Evolutionary conservation across 2,329 filamentous ascomycete species (phyloP), one percentile per base, ranked within the genome.

Genomic region (Beauveria rudraprayagi): DNA sequence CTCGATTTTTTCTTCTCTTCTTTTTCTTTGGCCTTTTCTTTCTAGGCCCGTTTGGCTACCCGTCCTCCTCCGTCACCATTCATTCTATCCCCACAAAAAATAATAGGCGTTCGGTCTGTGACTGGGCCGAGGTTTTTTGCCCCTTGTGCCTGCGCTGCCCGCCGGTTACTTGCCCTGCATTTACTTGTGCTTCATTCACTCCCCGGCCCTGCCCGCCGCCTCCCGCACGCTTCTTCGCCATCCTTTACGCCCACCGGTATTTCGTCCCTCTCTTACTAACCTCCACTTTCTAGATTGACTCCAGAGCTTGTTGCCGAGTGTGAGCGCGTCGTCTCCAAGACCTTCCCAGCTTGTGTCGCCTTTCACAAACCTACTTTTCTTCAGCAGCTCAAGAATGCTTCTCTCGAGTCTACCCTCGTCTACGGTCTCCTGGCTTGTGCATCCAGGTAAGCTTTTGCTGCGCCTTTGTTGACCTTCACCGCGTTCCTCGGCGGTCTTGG

Each of bases 331-430:
- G 80, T 85, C 67, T 80, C 78, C 67, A 85, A 83, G 75, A 83
- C 82, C 16, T 78, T 85, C 66, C 83, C 83, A 44, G 81, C 83
- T 64, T 85, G 82, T 68, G 81, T 85, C 47, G 83, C 82, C 67
- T 85, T 85, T 69, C 83, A 85, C 74, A 85, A 84, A 73, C 82
- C 83, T 8, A 82, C 82, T 2, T 85, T 85, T 70, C 70, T 85
- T 40, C 81, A 83, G 71, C 83, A 84, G 69, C 76, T 85, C 56
- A 85, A 84, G 74, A 82, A 76, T 66, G 78, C 75, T 24, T 76
- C 77, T 2, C 76, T 85, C 40, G 83, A 85, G 62, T 74, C 78
- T 34, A 81, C 80, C 53, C 80, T 85, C 65, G 77, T 84, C 60
- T 83, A 84, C 64, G 83, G 82, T 16, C 77, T 85, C 40, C 73